Evolutionary conservation across 2,329 filamentous ascomycete genomes (phyloP).

Genomic region (Cercospora sp.): DNA sequence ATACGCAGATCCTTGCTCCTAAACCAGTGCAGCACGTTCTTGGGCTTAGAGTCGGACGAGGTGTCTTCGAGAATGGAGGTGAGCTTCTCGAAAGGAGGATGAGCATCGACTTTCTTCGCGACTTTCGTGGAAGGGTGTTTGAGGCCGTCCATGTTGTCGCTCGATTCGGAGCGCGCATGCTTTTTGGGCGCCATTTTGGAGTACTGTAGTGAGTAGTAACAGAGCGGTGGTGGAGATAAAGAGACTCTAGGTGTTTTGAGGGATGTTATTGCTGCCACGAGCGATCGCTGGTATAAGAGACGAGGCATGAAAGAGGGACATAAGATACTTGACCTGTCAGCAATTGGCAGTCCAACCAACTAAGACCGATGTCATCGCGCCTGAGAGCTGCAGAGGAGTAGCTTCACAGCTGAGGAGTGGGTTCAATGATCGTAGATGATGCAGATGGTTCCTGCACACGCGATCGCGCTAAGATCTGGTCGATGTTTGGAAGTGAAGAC

Average conservation of each 20-base stretch:
- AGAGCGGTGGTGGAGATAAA: not conserved
- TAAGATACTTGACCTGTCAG: not conserved
- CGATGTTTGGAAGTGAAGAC: not conserved
- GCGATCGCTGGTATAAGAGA: not conserved
- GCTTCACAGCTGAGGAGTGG: not conserved
- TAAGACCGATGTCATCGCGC: not conserved
- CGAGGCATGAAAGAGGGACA: not conserved
- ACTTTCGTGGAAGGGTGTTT: conserved; percentile 52
- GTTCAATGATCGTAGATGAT: not conserved
- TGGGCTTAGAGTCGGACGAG: conserved; percentile 41
- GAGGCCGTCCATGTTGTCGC: conserved; percentile 29
- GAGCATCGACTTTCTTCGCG: conserved; percentile 52
- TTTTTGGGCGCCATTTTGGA: conserved; percentile 24
- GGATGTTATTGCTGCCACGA: not conserved
- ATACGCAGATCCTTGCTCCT: conserved; percentile 54
- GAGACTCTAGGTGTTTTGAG: not conserved
- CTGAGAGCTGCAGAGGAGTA: not conserved
- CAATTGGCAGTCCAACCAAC: not conserved
- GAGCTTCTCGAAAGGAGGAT: conserved; percentile 49
- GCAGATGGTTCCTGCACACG: conserved; percentile 1
- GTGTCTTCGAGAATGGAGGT: conserved; percentile 44
- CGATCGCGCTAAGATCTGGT: conserved; percentile 7
- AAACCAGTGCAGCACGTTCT: conserved; percentile 54
- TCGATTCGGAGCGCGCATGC: conserved; percentile 27
- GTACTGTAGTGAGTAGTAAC: not conserved